These are phyloP conservation scores for Collybia nuda DNA, from an alignment of 768 basidiomycete genomes.

Conservation along the genomic window DNA sequence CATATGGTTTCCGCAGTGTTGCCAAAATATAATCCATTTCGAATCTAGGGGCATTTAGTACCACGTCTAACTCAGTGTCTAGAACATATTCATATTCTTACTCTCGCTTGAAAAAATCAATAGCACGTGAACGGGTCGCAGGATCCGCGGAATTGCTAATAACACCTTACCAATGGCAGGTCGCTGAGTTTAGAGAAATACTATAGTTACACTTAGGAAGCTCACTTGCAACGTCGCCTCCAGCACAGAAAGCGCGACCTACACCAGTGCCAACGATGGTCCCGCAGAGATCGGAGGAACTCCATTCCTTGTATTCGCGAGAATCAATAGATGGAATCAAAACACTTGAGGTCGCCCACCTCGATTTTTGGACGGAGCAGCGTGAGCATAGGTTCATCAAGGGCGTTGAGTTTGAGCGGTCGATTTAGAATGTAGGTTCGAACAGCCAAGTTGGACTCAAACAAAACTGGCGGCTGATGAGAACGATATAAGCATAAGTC, in stretches of 20 bases:
- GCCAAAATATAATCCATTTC: constrained; percentile 77
- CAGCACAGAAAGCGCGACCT: constrained; percentile 87
- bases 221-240: constrained; percentile 91
- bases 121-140: constrained; percentile 57
- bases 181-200: constrained; percentile 1
- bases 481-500: constrained; percentile 16
- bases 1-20: constrained; percentile 80
- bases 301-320: constrained; percentile 63
- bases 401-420: constrained; percentile 76
- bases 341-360: constrained; percentile 38
- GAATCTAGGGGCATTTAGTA: constrained; percentile 49
- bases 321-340: constrained; percentile 8
- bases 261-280: constrained; percentile 71
- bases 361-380: constrained; percentile 72
- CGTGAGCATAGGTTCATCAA: constrained; percentile 77
- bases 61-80: constrained; percentile 11
- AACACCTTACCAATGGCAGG: constrained; percentile 44
- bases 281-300: constrained; percentile 64
- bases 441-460: constrained; percentile 62
- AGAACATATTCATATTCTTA: constrained; percentile 43
- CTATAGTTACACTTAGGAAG: constrained; percentile 14
- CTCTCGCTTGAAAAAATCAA: constrained; percentile 91
- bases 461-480: constrained; percentile 54
- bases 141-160: constrained; percentile 48
- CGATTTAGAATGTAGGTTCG: constrained; percentile 82